phyloP scores from a whole-genome alignment of 1,139 yeast genomes.

The Scheffersomyces titani region DNA sequence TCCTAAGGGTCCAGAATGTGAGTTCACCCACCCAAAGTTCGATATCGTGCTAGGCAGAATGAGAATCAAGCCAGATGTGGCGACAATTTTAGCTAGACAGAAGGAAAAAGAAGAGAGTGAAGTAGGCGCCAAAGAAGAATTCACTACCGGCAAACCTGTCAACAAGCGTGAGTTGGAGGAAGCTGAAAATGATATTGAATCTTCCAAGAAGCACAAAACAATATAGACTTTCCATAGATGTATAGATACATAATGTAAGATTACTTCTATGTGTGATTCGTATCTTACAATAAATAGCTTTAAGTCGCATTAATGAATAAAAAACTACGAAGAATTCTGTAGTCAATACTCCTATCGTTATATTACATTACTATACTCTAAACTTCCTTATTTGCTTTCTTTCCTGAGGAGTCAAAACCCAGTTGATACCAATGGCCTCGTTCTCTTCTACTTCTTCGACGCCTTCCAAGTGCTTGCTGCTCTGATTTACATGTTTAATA shows the following conservation, averaged over 20 bases:
- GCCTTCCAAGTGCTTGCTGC: constrained; percentile 6
- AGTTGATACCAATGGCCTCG: constrained; percentile 53
- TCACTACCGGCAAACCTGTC: neutral
- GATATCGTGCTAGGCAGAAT: constrained; percentile 46
- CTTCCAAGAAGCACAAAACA: constrained; percentile 7
- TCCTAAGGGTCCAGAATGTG: constrained; percentile 71
- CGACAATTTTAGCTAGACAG: neutral
- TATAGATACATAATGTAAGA: constrained; percentile 3
- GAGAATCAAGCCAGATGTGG: constrained; percentile 51
- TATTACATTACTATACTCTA: constrained; percentile 21
- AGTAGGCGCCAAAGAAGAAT: neutral
- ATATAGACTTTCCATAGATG: neutral
- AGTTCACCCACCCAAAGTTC: constrained; percentile 59
- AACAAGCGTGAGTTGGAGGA: constrained; percentile 5
- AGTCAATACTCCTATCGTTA: too few species aligned
- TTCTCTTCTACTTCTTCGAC: constrained; percentile 38
- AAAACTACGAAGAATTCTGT: neutral
- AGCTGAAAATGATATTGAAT: neutral
- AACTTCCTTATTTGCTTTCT: constrained; percentile 56
- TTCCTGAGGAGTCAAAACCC: constrained; percentile 82
- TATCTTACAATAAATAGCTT: neutral
- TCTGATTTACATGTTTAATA: constrained; percentile 20
- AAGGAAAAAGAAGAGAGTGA: neutral
- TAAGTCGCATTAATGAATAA: neutral
- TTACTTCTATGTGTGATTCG: neutral